A percentile compares a stretch with the other conserved stretches of the same genome.
Evolutionary conservation across 2,329 filamentous ascomycete genomes (phyloP).

Genomic region (Furcasterigmium sp.): DNA sequence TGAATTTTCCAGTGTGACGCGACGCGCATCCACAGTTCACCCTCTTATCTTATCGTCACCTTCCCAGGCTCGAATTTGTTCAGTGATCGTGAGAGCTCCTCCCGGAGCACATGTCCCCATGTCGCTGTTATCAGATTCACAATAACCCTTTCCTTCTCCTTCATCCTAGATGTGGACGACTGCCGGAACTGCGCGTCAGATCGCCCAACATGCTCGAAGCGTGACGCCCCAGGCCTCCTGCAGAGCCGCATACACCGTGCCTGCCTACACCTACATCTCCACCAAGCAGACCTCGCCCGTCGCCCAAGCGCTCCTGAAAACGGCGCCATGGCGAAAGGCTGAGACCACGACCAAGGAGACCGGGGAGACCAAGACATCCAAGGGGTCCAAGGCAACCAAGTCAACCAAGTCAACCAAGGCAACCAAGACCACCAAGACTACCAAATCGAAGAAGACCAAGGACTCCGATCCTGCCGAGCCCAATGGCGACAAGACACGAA

Average conservation of each 20-base stretch:
- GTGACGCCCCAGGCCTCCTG: background rate
- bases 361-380: background rate
- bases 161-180: constrained; percentile 2
- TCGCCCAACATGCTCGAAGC: background rate
- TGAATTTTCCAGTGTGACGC: no score
- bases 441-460: no score
- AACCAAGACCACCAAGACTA: background rate
- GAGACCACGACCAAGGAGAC: background rate
- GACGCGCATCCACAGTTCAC: no score
- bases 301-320: background rate
- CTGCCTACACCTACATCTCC: background rate
- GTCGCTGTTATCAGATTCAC: no score
- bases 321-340: background rate
- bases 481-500: constrained; percentile 29
- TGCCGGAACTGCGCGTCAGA: background rate
- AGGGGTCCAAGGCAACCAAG: background rate
- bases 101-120: no score
- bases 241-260: no score
- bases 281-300: background rate
- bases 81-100: no score
- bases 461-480: constrained; percentile 2
- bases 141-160: background rate
- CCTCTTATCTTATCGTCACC: no score
- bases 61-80: no score
- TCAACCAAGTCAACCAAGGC: background rate